Percentiles rank a stretch among this genome's conserved stretches.
phyloP scores from a whole-genome alignment of 1,139 yeast genomes.

The Yamadazyma oceani region DNA sequence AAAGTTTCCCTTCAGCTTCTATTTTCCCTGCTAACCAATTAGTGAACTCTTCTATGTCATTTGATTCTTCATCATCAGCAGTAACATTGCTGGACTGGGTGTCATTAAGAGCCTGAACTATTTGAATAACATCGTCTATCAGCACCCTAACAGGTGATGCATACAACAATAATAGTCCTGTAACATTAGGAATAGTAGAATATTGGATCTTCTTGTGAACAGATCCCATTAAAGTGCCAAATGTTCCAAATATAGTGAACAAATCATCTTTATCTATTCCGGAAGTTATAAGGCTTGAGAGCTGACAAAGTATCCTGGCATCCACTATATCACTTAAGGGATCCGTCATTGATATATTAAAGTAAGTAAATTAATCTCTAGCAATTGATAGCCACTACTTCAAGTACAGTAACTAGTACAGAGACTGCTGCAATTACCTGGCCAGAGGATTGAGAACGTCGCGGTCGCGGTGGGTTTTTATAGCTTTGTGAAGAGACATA shows the following conservation, averaged over 20 bases:
- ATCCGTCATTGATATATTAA: too few relatives aligned
- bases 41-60: slow-evolving; percentile 26
- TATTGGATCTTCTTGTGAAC: slow-evolving; percentile 2
- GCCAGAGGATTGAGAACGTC: too few relatives aligned
- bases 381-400: too few relatives aligned
- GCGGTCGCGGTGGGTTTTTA: too few relatives aligned
- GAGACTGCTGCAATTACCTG: too few relatives aligned
- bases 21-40: slow-evolving; percentile 14
- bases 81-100: neutral
- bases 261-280: slow-evolving; percentile 5
- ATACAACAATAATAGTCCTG: slow-evolving; percentile 10
- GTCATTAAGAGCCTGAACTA: slow-evolving; percentile 4
- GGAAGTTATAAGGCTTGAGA: slow-evolving; percentile 4
- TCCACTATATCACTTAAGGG: slow-evolving; percentile 5
- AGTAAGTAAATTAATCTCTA: too few relatives aligned
- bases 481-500: too few relatives aligned
- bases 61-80: slow-evolving; percentile 12
- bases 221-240: slow-evolving; percentile 9
- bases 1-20: slow-evolving; percentile 1
- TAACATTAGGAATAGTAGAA: slow-evolving; percentile 7
- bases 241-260: slow-evolving; percentile 10
- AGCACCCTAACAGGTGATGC: slow-evolving; percentile 14
- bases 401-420: too few relatives aligned
- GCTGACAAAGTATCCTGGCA: slow-evolving; percentile 7
- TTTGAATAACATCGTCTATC: slow-evolving; percentile 5